These are phyloP conservation scores for Fusarium burgessii DNA, from an alignment of 2,329 filamentous ascomycete genomes.

Conservation along the genomic window DNA sequence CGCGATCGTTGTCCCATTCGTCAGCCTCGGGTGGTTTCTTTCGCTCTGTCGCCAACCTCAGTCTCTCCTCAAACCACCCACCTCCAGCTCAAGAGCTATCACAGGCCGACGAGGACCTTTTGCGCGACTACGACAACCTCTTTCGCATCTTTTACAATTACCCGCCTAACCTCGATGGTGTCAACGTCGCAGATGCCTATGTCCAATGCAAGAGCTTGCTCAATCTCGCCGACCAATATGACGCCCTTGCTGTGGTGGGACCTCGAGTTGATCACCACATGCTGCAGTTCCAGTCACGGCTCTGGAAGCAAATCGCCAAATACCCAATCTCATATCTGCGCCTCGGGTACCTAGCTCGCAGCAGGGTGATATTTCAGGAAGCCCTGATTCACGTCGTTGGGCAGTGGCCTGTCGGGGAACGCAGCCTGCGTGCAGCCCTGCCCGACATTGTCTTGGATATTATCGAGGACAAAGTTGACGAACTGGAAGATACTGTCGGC, in stretches of 20 bases:
- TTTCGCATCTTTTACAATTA: conserved; percentile 98
- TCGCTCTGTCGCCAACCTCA: conserved; percentile 86
- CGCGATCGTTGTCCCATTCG: conserved; percentile 66
- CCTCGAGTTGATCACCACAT: conserved; percentile 94
- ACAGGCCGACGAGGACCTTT: conserved; percentile 76
- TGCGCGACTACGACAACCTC: conserved; percentile 95
- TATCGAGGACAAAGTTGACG: conserved; percentile 95
- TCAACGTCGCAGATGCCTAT: conserved; percentile 93
- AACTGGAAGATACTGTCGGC: conserved; percentile 84
- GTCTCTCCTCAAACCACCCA: conserved; percentile 59
- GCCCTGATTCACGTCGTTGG: conserved; percentile 94
- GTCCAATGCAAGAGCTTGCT: conserved; percentile 93
- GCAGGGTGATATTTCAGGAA: conserved; percentile 86
- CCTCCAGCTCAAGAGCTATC: conserved; percentile 61
- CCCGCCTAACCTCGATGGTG: conserved; percentile 80
- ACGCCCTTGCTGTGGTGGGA: conserved; percentile 87
- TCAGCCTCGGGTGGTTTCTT: conserved; percentile 71
- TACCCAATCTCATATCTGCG: conserved; percentile 94
- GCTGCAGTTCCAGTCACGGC: conserved; percentile 86
- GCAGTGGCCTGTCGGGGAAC: conserved; percentile 87
- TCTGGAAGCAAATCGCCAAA: conserved; percentile 97
- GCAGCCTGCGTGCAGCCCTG: conserved; percentile 79
- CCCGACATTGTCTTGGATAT: conserved; percentile 84
- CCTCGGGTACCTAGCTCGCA: conserved; percentile 86
- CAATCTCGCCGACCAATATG: conserved; percentile 92